phyloP scores from a whole-genome alignment of 2,329 filamentous ascomycete genomes.

The Exophiala phaeomuriformis region DNA sequence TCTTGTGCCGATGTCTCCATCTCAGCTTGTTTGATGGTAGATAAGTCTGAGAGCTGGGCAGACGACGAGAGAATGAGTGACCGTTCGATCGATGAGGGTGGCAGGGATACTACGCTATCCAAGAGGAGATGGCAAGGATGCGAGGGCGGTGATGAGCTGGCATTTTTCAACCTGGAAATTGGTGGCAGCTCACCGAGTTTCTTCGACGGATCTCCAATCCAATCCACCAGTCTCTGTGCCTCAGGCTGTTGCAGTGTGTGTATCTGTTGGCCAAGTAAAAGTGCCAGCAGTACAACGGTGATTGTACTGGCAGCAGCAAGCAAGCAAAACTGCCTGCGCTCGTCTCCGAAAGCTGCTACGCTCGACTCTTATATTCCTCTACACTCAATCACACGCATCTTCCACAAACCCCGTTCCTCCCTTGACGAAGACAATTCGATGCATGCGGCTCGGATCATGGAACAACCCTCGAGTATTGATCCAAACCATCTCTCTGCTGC shows the following conservation, averaged over 20 bases:
- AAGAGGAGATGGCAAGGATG: not conserved
- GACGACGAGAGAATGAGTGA: not conserved
- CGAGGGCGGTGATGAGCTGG: not conserved
- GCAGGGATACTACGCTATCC: not conserved
- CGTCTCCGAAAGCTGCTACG: too few relatives aligned
- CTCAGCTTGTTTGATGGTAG: not conserved
- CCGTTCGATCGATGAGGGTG: not conserved
- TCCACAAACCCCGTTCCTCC: not conserved
- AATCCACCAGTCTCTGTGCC: not conserved
- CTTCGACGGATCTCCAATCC: not conserved
- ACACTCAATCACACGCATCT: not conserved
- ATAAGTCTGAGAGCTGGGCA: not conserved
- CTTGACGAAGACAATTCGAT: not conserved
- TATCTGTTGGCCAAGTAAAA: too few relatives aligned
- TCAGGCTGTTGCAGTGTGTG: not conserved
- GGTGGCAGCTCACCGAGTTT: not conserved
- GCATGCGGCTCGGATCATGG: slow-evolving; percentile 10
- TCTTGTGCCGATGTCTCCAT: not conserved
- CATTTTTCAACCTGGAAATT: not conserved
- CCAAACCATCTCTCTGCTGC: slow-evolving; percentile 5
- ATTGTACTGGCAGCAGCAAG: too few relatives aligned
- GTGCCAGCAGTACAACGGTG: too few relatives aligned
- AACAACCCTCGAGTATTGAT: slow-evolving; percentile 4
- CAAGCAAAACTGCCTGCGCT: too few relatives aligned
- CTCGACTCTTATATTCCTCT: too few relatives aligned